Evolutionary conservation across 129 eudicot genomes (phyloP).

Genomic region (Oenanthe sinensis): DNA sequence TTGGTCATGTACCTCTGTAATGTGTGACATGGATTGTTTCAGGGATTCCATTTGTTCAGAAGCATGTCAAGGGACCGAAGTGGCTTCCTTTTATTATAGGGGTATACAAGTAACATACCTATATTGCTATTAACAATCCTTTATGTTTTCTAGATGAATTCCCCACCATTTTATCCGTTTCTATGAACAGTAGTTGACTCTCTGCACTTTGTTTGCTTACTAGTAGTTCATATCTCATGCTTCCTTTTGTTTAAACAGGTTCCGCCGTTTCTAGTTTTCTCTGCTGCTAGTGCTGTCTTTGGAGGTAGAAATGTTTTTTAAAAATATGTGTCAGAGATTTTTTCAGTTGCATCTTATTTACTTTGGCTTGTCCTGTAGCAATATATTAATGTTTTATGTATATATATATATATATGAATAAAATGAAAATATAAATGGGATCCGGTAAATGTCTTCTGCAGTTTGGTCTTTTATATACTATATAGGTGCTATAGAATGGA

Average conservation of each 20-base stretch:
- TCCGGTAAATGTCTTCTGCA: neutral
- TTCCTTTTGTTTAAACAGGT: slow-evolving; percentile 33
- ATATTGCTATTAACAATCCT: neutral
- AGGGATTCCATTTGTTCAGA: slow-evolving; percentile 84
- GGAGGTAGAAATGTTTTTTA: slow-evolving; percentile 52
- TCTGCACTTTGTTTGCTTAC: neutral
- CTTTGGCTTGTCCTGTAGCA: neutral
- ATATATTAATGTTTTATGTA: neutral
- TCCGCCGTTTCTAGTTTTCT: slow-evolving; percentile 68
- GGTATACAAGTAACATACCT: slow-evolving; percentile 47
- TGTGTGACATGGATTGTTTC: slow-evolving; percentile 14
- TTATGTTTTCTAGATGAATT: neutral
- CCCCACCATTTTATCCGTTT: neutral
- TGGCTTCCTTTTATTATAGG: slow-evolving; percentile 91
- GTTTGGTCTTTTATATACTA: neutral
- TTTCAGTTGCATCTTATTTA: neutral
- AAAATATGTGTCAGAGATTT: slow-evolving; percentile 11
- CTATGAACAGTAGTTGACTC: neutral
- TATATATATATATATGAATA: no score
- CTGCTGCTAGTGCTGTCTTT: slow-evolving; percentile 82
- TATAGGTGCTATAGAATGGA: neutral
- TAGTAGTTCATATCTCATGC: neutral
- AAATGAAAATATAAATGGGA: neutral
- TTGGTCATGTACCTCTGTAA: neutral
- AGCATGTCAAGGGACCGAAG: slow-evolving; percentile 83